Conservation (phyloP, 2,329 filamentous ascomycete species). For the Cladosporium colombiae region DNA sequence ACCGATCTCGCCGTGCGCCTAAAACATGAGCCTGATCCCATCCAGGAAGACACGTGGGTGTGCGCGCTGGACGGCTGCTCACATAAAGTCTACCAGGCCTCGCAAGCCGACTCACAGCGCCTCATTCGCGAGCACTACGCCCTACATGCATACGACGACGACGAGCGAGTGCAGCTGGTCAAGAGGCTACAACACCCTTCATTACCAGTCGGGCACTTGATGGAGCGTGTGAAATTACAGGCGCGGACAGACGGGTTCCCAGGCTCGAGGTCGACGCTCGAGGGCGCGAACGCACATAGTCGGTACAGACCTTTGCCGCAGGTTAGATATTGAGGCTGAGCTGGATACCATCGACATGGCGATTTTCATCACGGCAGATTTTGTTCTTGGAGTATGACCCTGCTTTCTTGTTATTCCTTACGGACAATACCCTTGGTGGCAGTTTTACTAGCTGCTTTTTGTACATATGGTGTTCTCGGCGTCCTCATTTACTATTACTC, state of each 20-base stretch:
- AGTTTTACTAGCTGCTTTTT: not conserved
- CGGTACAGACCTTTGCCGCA: conserved; percentile 12
- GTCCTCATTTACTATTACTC: too few species aligned
- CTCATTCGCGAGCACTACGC: conserved; percentile 63
- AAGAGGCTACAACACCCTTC: conserved; percentile 56
- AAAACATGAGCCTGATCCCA: conserved; percentile 27
- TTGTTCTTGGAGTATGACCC: not conserved
- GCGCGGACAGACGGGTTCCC: conserved; percentile 25
- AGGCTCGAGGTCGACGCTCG: not conserved
- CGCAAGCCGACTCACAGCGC: conserved; percentile 55
- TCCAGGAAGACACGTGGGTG: conserved; percentile 59
- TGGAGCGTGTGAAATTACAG: conserved; percentile 46
- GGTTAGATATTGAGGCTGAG: conserved; percentile 7
- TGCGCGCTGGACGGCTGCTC: conserved; percentile 66
- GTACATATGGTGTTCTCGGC: not conserved
- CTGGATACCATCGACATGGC: not conserved
- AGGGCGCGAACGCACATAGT: conserved; percentile 18
- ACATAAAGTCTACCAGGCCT: conserved; percentile 64
- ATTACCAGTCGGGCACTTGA: conserved; percentile 46
- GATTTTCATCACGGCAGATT: not conserved
- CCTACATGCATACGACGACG: conserved; percentile 59
- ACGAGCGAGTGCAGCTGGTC: conserved; percentile 54
- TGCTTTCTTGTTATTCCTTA: not conserved
- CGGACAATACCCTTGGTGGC: not conserved
- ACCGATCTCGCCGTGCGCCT: conserved; percentile 18